phyloP scores from a whole-genome alignment of 1,139 yeast genomes.

The Nakaseomyces nivariensis region DNA sequence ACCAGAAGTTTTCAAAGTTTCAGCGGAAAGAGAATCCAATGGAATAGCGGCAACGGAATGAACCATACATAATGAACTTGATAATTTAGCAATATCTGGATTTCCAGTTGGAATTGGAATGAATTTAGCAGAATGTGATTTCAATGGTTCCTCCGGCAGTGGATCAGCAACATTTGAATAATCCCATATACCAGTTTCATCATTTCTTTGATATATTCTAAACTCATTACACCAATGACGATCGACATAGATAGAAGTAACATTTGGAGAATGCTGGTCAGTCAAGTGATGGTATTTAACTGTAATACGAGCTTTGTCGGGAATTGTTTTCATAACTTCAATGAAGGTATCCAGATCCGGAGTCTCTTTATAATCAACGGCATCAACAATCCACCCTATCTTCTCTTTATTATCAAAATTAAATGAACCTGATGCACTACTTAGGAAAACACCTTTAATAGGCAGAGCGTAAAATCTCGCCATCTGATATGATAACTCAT shows the following conservation, averaged over 20 bases:
- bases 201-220: constrained; percentile 68
- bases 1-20: constrained; percentile 60
- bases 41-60: constrained; percentile 56
- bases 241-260: constrained; percentile 57
- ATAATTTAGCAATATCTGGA: constrained; percentile 45
- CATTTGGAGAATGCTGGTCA: constrained; percentile 66
- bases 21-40: constrained; percentile 62
- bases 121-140: constrained; percentile 58
- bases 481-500: constrained; percentile 76
- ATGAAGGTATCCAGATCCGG: constrained; percentile 65
- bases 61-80: constrained; percentile 58
- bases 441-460: constrained; percentile 71
- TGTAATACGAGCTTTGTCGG: constrained; percentile 66
- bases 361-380: constrained; percentile 66
- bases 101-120: constrained; percentile 59
- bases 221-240: constrained; percentile 79
- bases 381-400: constrained; percentile 67
- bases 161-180: constrained; percentile 61
- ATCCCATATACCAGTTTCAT: constrained; percentile 82
- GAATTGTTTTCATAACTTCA: constrained; percentile 66
- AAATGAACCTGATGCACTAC: constrained; percentile 73
- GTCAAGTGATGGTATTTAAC: constrained; percentile 68
- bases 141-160: constrained; percentile 40
- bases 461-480: constrained; percentile 82
- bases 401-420: constrained; percentile 50